Evolutionary conservation across 129 eudicot species (phyloP).

Genomic region (Flaveria brownii): DNA sequence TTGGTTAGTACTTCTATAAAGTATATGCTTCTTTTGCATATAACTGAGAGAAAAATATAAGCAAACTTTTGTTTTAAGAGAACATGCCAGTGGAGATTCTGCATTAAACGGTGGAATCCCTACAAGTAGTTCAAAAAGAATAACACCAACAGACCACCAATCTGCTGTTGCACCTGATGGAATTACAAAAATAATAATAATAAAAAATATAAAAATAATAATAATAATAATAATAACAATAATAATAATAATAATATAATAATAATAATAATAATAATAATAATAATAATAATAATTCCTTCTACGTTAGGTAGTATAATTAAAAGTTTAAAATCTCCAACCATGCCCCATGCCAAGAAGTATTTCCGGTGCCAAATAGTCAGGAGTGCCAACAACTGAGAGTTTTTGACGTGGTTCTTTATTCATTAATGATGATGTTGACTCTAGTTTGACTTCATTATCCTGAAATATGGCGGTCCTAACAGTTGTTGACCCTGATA

Average conservation of each 20-base stretch:
- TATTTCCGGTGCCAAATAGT: constrained; percentile 97
- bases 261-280: background rate
- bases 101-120: constrained; percentile 98
- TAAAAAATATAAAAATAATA: too few species aligned
- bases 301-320: background rate
- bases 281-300: background rate
- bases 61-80: background rate
- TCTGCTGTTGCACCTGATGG: constrained; percentile 82
- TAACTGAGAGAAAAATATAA: constrained; percentile 15
- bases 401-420: constrained; percentile 70
- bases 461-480: constrained; percentile 56
- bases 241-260: too few species aligned
- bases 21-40: constrained; percentile 3
- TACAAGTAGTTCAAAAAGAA: constrained; percentile 91
- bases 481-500: constrained; percentile 62
- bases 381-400: constrained; percentile 98
- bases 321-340: constrained; percentile 32
- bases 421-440: constrained; percentile 41
- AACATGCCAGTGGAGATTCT: constrained; percentile 79
- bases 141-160: constrained; percentile 99
- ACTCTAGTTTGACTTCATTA: constrained; percentile 45
- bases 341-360: constrained; percentile 99
- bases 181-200: background rate
- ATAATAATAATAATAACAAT: too few species aligned
- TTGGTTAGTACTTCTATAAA: background rate